phyloP scores from a whole-genome alignment of 2,329 filamentous ascomycete species.

The Fusarium haematococcum region DNA sequence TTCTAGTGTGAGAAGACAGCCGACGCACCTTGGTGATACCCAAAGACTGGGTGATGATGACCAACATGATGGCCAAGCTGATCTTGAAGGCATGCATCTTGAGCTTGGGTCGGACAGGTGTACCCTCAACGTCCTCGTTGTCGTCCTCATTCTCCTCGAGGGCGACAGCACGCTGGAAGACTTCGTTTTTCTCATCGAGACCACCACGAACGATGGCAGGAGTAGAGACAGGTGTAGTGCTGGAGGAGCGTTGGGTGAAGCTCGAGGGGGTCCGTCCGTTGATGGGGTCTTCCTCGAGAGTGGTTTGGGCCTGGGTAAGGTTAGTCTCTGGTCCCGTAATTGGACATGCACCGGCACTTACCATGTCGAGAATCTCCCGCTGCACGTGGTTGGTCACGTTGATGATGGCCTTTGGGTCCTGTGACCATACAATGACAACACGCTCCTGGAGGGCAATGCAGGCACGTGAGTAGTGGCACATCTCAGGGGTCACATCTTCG shows the following conservation, averaged over 20 bases:
- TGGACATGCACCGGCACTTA: constrained; percentile 16
- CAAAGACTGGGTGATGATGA: constrained; percentile 40
- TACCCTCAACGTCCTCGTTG: constrained; percentile 35
- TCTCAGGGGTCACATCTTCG: constrained; percentile 21
- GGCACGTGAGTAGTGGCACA: constrained; percentile 30
- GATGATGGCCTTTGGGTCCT: constrained; percentile 36
- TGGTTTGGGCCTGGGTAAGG: constrained; percentile 2
- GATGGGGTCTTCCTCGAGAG: background rate
- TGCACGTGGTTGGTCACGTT: constrained; percentile 41
- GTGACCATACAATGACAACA: constrained; percentile 39
- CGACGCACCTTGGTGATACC: constrained; percentile 38
- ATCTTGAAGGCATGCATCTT: constrained; percentile 39
- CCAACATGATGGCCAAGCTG: constrained; percentile 40
- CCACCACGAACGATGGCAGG: constrained; percentile 39
- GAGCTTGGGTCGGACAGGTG: constrained; percentile 35
- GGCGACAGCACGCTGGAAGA: constrained; percentile 39
- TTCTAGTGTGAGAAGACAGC: fast-evolving
- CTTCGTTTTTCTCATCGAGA: constrained; percentile 41
- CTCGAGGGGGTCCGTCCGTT: background rate
- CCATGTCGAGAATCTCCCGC: constrained; percentile 39
- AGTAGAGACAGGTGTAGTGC: constrained; percentile 5
- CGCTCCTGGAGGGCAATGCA: constrained; percentile 39
- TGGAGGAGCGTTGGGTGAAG: constrained; percentile 29
- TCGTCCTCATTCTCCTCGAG: constrained; percentile 43
- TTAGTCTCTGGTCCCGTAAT: background rate